phyloP scores from a whole-genome alignment of 2,329 filamentous ascomycete species.

The Apiospora aurea region DNA sequence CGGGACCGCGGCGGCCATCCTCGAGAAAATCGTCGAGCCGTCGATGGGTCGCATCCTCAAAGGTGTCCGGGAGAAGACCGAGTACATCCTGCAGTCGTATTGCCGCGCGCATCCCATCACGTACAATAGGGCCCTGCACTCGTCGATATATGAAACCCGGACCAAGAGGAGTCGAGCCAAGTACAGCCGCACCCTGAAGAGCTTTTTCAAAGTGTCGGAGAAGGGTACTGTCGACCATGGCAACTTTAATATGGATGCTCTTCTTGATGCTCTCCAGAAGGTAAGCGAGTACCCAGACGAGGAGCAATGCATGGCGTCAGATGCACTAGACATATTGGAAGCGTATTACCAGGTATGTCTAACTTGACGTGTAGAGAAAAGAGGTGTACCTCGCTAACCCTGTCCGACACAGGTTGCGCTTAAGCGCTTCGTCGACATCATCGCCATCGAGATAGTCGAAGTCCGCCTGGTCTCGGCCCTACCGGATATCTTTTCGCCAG shows the following conservation, averaged over 20 bases:
- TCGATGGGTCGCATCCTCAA: constrained; percentile 33
- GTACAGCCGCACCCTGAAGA: not conserved
- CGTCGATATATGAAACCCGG: too few relatives aligned
- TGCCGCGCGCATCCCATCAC: constrained; percentile 46
- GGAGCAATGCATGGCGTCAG: constrained; percentile 38
- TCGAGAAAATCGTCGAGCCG: constrained; percentile 12
- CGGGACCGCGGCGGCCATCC: constrained; percentile 30
- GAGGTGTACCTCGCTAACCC: not conserved
- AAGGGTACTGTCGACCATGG: not conserved
- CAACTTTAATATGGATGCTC: not conserved
- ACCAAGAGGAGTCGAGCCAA: too few relatives aligned
- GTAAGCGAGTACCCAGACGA: constrained; percentile 28
- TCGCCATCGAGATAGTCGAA: constrained; percentile 52
- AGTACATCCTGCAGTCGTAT: constrained; percentile 39
- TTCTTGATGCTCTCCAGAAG: not conserved
- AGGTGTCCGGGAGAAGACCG: constrained; percentile 34
- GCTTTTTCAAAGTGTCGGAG: not conserved
- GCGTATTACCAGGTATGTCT: constrained; percentile 44
- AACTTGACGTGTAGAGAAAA: not conserved
- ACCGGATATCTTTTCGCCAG: constrained; percentile 47
- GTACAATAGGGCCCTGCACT: constrained; percentile 37
- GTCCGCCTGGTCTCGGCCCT: constrained; percentile 46
- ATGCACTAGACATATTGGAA: constrained; percentile 44
- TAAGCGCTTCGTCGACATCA: constrained; percentile 51
- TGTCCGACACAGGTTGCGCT: constrained; percentile 49